Percentiles rank a stretch among this genome's conserved stretches.
Conservation (phyloP, 176 grass and related monocot genomes). For the Triticum urartu region DNA sequence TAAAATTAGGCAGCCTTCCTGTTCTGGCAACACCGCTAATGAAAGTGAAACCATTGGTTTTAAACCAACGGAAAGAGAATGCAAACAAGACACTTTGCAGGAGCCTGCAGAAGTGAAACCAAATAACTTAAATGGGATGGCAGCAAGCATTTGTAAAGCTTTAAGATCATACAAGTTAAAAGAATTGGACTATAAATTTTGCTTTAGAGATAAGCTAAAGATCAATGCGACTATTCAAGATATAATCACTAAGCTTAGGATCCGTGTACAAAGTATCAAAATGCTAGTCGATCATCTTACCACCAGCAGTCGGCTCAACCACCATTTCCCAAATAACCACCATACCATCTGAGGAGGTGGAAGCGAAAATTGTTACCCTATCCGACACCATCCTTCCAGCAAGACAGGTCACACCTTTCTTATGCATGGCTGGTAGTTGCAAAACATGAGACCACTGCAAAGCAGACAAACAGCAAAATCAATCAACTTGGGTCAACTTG, state of each 20-base stretch:
- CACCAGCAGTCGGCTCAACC: constrained; percentile 26
- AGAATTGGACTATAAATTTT: not conserved
- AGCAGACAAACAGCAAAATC: constrained; percentile 32
- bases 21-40: constrained; percentile 58
- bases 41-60: constrained; percentile 99
- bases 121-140: not conserved
- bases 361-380: constrained; percentile 67
- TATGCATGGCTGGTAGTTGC: constrained; percentile 80
- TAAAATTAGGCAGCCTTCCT: constrained; percentile 58
- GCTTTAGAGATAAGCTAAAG: not conserved
- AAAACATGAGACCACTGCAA: constrained; percentile 74
- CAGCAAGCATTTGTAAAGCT: not conserved
- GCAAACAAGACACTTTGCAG: constrained; percentile 72
- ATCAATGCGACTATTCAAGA: not conserved
- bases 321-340: constrained; percentile 79
- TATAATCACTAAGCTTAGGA: not conserved
- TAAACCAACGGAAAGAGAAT: constrained; percentile 67
- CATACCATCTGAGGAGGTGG: constrained; percentile 82
- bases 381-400: constrained; percentile 64
- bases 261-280: not conserved
- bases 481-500: constrained; percentile 2
- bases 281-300: constrained; percentile 49
- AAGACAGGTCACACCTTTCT: constrained; percentile 93
- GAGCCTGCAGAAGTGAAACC: constrained; percentile 41
- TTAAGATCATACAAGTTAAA: not conserved